Base-by-base conservation (phyloP, 495 filamentous ascomycete genomes). In the Penicillium soppii region DNA sequence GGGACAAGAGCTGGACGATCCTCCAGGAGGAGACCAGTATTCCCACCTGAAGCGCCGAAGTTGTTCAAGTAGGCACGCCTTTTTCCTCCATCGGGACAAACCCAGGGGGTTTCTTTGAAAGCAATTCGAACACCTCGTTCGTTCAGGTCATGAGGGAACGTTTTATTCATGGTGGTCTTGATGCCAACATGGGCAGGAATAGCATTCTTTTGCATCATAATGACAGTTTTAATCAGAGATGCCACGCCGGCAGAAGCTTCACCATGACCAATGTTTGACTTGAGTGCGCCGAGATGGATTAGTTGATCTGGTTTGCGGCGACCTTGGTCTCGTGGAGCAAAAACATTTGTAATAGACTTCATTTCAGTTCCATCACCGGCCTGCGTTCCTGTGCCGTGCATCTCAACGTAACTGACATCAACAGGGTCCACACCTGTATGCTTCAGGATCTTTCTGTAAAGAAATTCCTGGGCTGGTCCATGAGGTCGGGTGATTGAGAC, bases 321-420 rank as follows among this genome's bases (percentile, higher is more conserved):
- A n/a, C n/a, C n/a, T n/a, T n/a, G n/a, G n/a, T n/a, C n/a, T n/a
- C n/a, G n/a, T n/a, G n/a, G n/a, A n/a, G n/a, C n/a, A 20, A 37
- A 37, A 8, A 37, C 35, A 16, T 17, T 37, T 6, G 35, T 5
- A 37, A 37, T 16, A 4, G 35, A n/a, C 8, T 16, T 16, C 35
- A 37, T 37, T 19, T 37, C 35, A 1, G 43, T 47, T 0, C 20
- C 22, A 44, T 78, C 73, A 10, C 75, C 75, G 4, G 65, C 66
- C 48, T 74, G 71, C 3, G 73, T 78, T 0, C 75, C 73, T 8
- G 73, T 78, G 1, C 73, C 72, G 39, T 78, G 75, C 52, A 73
- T 58, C 57, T 83, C 82, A 2, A 82, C 75, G 52, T 75, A 80
- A 43, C 62, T 62, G 42, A 83, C 66, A 36, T 78, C 72, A 23